Base-by-base conservation (phyloP, 768 basidiomycete species). In the Plicaturopsis crispa region DNA sequence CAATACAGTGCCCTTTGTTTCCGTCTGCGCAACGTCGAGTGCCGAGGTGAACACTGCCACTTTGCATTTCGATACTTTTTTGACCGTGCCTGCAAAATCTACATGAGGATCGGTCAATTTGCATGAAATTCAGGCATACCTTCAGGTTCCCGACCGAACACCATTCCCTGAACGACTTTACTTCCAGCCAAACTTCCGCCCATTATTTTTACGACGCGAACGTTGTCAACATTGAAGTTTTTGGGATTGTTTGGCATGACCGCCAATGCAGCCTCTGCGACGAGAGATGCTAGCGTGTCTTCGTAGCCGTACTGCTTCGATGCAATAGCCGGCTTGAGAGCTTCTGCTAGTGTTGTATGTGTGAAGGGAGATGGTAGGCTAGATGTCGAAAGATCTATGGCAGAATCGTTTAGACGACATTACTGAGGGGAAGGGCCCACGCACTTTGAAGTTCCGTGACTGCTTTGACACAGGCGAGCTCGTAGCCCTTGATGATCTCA, bases 201-300 rank as follows among this genome's bases (percentile, higher is more conserved):
- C 78, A 99, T 84, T 45, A 99, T 97, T 66, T 98, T 99, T 52
- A 99, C 96, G 18, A 99, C 94, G 7, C 96, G 80, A 1, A 99
- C 88, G 50, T 92, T 93, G 61, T 99, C 96, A 20, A 98, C 92
- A 61, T 96, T 97, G 76, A 98, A 99, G 60, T 89, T 82, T 55
- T 84, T 83, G 6, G 79, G 77, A 55, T 87, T 88, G 2, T 70
- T 56, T 4, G 91, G 89, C 92, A 98, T 96, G 48, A 97, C 84
- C 2, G 81, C 75, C 18, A 98, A 63, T 0, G 91, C 87, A 1
- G 96, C 96, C 52, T 98, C 93, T 6, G 94, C 86, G 4, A 97
- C 93, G 6, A 98, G 75, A 2, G 68, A 58, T 2, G 92, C 70
- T 0, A 98, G 73, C 30, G 71, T 67, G 39, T 90, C 85, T 62